Conservation (phyloP, 202 grass and related monocot species). For the Zizania palustris region DNA sequence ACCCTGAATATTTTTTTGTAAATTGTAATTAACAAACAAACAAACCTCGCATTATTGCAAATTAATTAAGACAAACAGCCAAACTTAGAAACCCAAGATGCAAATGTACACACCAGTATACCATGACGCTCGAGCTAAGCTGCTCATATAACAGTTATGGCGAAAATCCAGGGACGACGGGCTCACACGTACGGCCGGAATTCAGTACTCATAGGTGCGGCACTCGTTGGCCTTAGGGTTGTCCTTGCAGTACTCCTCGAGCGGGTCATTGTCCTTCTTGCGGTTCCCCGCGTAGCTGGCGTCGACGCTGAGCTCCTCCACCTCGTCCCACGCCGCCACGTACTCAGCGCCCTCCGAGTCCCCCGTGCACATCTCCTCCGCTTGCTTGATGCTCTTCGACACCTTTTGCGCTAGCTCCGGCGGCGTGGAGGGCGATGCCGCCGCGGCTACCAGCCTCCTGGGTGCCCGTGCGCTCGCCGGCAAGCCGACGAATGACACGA, state of each 20-base stretch:
- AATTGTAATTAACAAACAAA: constrained; percentile 10
- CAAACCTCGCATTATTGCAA: constrained; percentile 41
- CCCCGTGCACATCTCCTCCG: constrained; percentile 73
- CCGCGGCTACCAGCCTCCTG: constrained; percentile 33
- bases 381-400: constrained; percentile 90
- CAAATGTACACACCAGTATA: constrained; percentile 28
- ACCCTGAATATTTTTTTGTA: constrained; percentile 30
- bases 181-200: no score
- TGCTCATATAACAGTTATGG: constrained; percentile 25
- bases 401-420: constrained; percentile 68
- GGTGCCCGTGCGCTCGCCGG: neutral
- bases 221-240: constrained; percentile 88
- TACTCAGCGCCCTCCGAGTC: constrained; percentile 69
- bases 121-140: constrained; percentile 14
- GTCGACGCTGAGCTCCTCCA: constrained; percentile 92
- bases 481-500: constrained; percentile 32
- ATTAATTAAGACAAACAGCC: constrained; percentile 31
- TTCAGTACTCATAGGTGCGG: constrained; percentile 85
- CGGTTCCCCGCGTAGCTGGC: constrained; percentile 79
- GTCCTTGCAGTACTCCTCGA: constrained; percentile 90
- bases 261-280: constrained; percentile 67
- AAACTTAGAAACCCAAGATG: constrained; percentile 31
- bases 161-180: neutral
- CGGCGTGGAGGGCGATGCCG: constrained; percentile 60
- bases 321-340: constrained; percentile 96